phyloP scores from a whole-genome alignment of 176 grass and related monocot genomes.

The Olyra latifolia region DNA sequence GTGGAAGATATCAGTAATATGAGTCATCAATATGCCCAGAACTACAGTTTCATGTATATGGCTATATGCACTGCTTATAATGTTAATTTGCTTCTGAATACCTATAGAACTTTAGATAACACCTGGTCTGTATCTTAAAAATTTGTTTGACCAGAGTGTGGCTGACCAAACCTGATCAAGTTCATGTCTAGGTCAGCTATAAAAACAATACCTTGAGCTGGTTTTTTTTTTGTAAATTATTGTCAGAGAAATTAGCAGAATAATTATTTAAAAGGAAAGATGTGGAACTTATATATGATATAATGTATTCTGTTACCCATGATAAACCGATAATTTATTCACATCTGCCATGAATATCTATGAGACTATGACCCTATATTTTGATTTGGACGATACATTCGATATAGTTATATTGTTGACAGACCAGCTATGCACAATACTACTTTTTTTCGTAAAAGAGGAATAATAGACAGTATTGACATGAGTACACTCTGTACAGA shows the following conservation, averaged over 20 bases:
- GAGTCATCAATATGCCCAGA: neutral
- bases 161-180: neutral
- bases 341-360: neutral
- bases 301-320: neutral
- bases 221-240: neutral
- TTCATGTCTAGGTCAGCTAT: neutral
- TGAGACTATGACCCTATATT: neutral
- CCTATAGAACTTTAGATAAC: neutral
- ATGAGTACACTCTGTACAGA: constrained; percentile 53
- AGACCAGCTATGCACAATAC: neutral
- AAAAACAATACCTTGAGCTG: neutral
- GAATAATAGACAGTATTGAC: constrained; percentile 37
- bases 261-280: neutral
- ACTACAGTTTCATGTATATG: neutral
- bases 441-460: neutral
- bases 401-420: constrained; percentile 5
- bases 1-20: too few species aligned
- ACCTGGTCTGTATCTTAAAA: neutral
- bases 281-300: neutral
- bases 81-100: neutral
- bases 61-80: neutral
- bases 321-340: neutral
- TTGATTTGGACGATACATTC: neutral
- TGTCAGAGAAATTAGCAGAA: neutral
- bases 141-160: neutral